Conservation (phyloP, 345 rosid genomes). For the Eucalyptus cloeziana region DNA sequence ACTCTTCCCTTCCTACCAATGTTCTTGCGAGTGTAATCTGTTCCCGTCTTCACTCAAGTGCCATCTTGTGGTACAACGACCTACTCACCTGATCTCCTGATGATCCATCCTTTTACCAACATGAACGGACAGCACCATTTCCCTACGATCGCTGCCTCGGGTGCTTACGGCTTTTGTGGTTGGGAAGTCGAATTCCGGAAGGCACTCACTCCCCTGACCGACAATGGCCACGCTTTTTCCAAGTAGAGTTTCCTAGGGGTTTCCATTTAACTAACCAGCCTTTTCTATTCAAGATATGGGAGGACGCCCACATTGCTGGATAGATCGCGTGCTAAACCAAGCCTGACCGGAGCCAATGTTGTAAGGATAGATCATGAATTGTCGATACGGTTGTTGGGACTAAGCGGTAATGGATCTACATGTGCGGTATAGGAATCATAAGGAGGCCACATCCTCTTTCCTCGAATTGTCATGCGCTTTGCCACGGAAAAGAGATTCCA, state of each 20-base stretch:
- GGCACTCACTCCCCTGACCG: slow-evolving; percentile 6
- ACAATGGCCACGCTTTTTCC: slow-evolving; percentile 20
- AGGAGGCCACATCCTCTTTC: slow-evolving; percentile 18
- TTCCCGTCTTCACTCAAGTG: slow-evolving; percentile 42
- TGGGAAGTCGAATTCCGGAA: slow-evolving; percentile 20
- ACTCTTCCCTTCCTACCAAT: background rate
- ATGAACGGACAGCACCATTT: slow-evolving; percentile 68
- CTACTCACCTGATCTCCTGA: slow-evolving; percentile 20
- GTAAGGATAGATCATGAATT: slow-evolving; percentile 10
- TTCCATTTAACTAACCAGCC: slow-evolving; percentile 25
- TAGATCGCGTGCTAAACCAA: slow-evolving; percentile 16
- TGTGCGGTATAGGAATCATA: slow-evolving; percentile 6
- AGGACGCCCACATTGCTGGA: slow-evolving; percentile 27
- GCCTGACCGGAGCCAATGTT: background rate
- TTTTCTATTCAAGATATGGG: slow-evolving; percentile 26
- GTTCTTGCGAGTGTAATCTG: slow-evolving; percentile 26
- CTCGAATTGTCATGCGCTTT: slow-evolving; percentile 25
- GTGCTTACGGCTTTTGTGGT: background rate
- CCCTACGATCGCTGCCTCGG: slow-evolving; percentile 15
- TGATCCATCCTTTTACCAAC: slow-evolving; percentile 26
- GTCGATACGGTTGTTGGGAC: slow-evolving; percentile 12
- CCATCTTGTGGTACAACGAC: slow-evolving; percentile 37
- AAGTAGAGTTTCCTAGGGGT: slow-evolving; percentile 6
- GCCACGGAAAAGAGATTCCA: slow-evolving; percentile 2
- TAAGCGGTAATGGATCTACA: background rate